Conservation (phyloP, 805 yeast genomes). For the Suhomyces sp. region DNA sequence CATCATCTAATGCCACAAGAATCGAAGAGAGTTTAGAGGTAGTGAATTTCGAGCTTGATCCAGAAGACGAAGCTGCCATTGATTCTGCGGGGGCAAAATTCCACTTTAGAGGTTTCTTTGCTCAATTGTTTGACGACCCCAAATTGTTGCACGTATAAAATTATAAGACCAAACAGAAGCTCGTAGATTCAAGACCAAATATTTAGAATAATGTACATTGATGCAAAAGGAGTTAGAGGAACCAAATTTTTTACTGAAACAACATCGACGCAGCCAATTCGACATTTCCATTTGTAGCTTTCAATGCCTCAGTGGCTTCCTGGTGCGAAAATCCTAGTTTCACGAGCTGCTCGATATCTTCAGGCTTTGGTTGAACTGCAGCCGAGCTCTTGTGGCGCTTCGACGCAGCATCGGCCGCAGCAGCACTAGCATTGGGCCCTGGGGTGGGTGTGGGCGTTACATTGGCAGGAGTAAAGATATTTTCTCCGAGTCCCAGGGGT, state of each 20-base stretch:
- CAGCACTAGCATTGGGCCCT: not conserved
- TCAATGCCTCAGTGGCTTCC: conserved; percentile 65
- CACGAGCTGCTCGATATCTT: conserved; percentile 39
- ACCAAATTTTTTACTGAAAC: conserved; percentile 35
- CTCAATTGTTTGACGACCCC: not conserved
- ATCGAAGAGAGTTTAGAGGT: conserved; percentile 37
- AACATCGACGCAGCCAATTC: conserved; percentile 84
- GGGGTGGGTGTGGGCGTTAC: conserved; percentile 17
- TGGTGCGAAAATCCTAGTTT: conserved; percentile 68
- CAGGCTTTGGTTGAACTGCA: conserved; percentile 14
- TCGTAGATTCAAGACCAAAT: too few species aligned
- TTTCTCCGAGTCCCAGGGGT: conserved; percentile 32
- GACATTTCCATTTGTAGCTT: conserved; percentile 68
- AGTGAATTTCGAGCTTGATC: conserved; percentile 7
- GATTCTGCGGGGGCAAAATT: conserved; percentile 27
- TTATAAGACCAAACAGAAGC: too few species aligned
- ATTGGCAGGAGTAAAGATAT: conserved; percentile 21
- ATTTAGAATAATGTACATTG: not conserved
- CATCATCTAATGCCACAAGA: conserved; percentile 43
- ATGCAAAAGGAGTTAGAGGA: too few species aligned
- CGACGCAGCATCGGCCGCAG: conserved; percentile 9
- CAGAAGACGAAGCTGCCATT: conserved; percentile 15
- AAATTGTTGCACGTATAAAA: not conserved
- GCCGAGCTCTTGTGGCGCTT: conserved; percentile 10
- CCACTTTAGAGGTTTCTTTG: conserved; percentile 25